Base-by-base conservation (phyloP, 768 basidiomycete species). In the Suillus tomentosus region DNA sequence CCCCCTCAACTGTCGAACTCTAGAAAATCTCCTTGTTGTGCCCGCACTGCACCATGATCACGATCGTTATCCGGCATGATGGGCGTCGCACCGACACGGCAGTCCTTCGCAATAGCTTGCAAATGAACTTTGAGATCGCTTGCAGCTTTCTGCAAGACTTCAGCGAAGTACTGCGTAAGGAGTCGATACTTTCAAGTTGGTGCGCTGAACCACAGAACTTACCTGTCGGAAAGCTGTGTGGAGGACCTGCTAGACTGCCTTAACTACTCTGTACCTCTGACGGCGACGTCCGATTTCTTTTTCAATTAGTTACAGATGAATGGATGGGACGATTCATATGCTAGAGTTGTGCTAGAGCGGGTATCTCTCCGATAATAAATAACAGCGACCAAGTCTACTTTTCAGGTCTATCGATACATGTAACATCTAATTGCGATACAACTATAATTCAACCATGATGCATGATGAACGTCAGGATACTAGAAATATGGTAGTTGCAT, bases 21-120 rank as follows among this genome's bases (percentile, higher is more conserved):
- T 90, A 73, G 87, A 88, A 65, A 68, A 96, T 90, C 66, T 89
- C 86, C 78, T 94, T 87, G 71, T 96, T 96, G 74, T 85, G 85
- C 73, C 92, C 90, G 71, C 92, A 95, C 76, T 96, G 94, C 11
- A 95, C 93, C 1, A 90, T 89, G 68, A 95, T 91, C 24, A 89
- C 92, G 55, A 96, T 88, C 14, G 90, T 88, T 51, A 95, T 80
- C 53, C 91, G 84, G 71, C 92, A 96, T 82, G 22, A 85, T 80
- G 37, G 94, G 80, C 3, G 88, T 88, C 34, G 91, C 90, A 14
- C 74, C 67, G 3, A 89, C 74, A 70, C 86, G 84, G 64, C 86
- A 79, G 70, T 91, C 90, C 75, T 94, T 91, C 39, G 94, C 92
- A 62, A 96, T 85, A 4, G 88, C 85, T 71, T 94, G 92, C 54